These are phyloP conservation scores for Meredithiella fracta DNA, from an alignment of 2,329 filamentous ascomycete species.

Conservation along the genomic window DNA sequence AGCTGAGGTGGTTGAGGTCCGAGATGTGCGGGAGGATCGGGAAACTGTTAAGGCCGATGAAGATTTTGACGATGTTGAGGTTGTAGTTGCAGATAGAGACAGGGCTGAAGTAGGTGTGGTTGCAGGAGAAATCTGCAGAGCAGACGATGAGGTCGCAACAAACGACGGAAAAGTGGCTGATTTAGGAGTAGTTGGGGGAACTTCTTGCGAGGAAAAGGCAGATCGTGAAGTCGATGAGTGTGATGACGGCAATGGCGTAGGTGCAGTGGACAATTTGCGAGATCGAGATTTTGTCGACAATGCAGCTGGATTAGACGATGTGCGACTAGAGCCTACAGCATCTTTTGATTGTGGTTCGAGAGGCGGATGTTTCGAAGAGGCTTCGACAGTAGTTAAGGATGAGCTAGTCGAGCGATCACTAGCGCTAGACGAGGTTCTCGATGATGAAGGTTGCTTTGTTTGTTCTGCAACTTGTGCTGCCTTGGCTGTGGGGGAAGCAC, in stretches of 20 bases:
- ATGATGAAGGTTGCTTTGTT: neutral
- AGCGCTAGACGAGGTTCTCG: neutral
- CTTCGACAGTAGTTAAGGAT: no score
- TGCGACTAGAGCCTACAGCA: no score
- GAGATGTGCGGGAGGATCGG: conserved; percentile 4
- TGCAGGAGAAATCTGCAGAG: neutral
- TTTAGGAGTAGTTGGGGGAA: neutral
- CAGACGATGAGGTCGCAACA: neutral
- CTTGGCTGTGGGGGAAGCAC: conserved; percentile 1
- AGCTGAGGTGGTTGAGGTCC: conserved; percentile 16
- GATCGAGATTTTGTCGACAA: no score
- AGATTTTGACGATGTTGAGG: neutral
- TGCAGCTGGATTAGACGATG: no score
- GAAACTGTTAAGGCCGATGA: neutral
- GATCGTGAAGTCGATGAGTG: neutral
- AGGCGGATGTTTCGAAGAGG: no score
- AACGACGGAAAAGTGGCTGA: neutral
- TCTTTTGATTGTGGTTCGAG: no score
- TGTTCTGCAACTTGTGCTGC: no score
- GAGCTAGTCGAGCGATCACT: no score
- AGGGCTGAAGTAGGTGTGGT: neutral
- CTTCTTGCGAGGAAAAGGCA: neutral
- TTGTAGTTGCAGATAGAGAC: neutral
- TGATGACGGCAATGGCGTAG: neutral
- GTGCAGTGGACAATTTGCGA: neutral